Conservation (phyloP, 2,329 filamentous ascomycete species). For the Cercospora nicotianae region DNA sequence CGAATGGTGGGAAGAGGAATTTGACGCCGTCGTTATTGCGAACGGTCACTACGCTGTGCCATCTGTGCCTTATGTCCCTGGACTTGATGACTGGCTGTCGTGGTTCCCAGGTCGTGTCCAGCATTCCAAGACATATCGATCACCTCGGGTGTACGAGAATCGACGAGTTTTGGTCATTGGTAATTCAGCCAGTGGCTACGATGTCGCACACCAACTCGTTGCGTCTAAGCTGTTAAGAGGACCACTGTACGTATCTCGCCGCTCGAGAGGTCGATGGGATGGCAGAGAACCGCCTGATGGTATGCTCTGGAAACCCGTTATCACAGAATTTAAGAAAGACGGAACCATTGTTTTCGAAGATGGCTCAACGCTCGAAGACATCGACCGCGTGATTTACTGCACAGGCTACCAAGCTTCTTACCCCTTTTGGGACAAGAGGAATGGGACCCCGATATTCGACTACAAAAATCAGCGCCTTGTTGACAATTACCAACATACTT, state of each 20-base stretch:
- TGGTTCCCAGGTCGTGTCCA: conserved; percentile 48
- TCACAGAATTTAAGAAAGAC: conserved; percentile 44
- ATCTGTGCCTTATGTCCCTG: conserved; percentile 48
- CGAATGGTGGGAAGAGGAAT: conserved; percentile 56
- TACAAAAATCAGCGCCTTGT: conserved; percentile 49
- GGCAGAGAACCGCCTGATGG: conserved; percentile 49
- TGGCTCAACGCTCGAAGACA: conserved; percentile 27
- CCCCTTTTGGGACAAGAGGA: conserved; percentile 53
- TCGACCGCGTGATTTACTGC: conserved; percentile 38
- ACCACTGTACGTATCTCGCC: conserved; percentile 55
- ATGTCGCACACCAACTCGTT: conserved; percentile 33
- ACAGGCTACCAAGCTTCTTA: conserved; percentile 46
- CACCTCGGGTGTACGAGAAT: conserved; percentile 13
- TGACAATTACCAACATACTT: conserved; percentile 55
- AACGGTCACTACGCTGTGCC: conserved; percentile 40
- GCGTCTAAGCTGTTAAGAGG: conserved; percentile 27
- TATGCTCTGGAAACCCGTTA: conserved; percentile 56
- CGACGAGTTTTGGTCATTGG: conserved; percentile 36
- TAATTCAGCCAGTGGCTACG: conserved; percentile 39
- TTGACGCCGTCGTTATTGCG: conserved; percentile 43
- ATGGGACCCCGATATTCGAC: conserved; percentile 51
- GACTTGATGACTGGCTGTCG: conserved; percentile 56
- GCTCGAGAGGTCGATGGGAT: conserved; percentile 54
- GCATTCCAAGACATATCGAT: conserved; percentile 49
- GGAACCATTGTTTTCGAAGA: conserved; percentile 35